Percentiles rank a stretch among this genome's conserved stretches.
Evolutionary conservation across 345 rosid species (phyloP).

Genomic region (Pistacia vera): DNA sequence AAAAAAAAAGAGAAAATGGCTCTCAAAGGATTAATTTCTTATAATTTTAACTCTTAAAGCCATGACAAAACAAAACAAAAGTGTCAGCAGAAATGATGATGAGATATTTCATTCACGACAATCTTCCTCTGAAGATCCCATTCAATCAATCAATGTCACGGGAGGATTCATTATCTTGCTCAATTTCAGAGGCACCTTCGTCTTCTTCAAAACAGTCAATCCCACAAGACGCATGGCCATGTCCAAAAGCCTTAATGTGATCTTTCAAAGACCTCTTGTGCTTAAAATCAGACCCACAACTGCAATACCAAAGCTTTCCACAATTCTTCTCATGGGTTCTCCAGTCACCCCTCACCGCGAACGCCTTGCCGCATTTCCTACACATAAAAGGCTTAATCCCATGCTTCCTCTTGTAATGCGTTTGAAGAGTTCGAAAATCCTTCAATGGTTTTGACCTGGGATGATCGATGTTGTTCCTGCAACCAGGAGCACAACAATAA

Average conservation of each 20-base stretch:
- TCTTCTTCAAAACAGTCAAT: conserved; percentile 68
- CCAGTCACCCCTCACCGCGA: conserved; percentile 98
- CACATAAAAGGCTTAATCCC: conserved; percentile 95
- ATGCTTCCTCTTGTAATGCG: conserved; percentile 96
- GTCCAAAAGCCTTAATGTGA: conserved; percentile 85
- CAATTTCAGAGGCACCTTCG: conserved; percentile 75
- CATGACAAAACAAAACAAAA: conserved; percentile 17
- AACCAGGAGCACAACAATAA: conserved; percentile 94
- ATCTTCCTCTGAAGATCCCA: background rate
- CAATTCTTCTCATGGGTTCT: conserved; percentile 99
- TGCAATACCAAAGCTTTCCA: conserved; percentile 95
- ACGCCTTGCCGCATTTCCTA: conserved; percentile 89
- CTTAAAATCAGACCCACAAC: conserved; percentile 95
- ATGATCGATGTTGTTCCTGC: conserved; percentile 94
- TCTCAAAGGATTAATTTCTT: background rate
- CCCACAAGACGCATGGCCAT: conserved; percentile 76
- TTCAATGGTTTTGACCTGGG: conserved; percentile 89
- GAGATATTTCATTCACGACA: background rate
- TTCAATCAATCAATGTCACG: conserved; percentile 18
- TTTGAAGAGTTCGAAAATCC: conserved; percentile 97
- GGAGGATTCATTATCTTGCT: conserved; percentile 53
- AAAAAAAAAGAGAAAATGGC: background rate
- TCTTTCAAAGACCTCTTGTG: conserved; percentile 96
- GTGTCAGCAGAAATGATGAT: conserved; percentile 12
- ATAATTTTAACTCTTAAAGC: conserved; percentile 6